phyloP scores from a whole-genome alignment of 2,329 filamentous ascomycete species.

The Xylaria sp. region DNA sequence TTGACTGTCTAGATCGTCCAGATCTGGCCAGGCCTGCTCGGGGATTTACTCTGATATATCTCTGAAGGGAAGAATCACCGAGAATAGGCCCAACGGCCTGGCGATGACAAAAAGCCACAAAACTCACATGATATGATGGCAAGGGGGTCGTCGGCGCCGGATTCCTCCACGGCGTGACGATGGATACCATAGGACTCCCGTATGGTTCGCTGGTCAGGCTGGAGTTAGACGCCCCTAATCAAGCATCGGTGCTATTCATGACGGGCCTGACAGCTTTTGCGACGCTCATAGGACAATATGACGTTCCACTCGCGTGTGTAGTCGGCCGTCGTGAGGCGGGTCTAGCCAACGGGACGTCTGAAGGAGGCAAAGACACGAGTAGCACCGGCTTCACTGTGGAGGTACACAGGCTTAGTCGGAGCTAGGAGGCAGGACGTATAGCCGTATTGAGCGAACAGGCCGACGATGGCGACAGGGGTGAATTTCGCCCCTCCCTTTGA shows the following conservation, averaged over 20 bases:
- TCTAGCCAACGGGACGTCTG: neutral
- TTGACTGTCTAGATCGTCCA: neutral
- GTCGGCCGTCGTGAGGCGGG: neutral
- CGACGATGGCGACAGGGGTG: neutral
- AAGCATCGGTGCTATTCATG: neutral
- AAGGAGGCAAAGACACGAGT: slow-evolving; percentile 10
- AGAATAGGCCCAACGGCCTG: neutral
- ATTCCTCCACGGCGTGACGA: neutral
- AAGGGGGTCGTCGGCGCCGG: neutral
- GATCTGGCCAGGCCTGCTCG: neutral
- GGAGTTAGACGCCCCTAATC: no score
- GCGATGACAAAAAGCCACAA: neutral
- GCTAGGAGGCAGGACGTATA: slow-evolving; percentile 7
- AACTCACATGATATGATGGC: slow-evolving; percentile 9
- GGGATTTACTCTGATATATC: neutral
- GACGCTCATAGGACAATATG: neutral
- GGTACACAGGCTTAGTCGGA: slow-evolving; percentile 22
- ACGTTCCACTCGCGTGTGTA: neutral
- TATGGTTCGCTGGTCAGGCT: no score
- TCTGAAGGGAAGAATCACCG: neutral
- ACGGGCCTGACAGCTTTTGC: neutral
- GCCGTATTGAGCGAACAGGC: slow-evolving; percentile 5
- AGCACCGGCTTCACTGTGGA: neutral
- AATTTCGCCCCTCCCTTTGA: neutral
- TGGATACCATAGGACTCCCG: neutral